These are phyloP conservation scores for Chenopodium formosanum DNA, from an alignment of 148 eudicot genomes.

Conservation along the genomic window DNA sequence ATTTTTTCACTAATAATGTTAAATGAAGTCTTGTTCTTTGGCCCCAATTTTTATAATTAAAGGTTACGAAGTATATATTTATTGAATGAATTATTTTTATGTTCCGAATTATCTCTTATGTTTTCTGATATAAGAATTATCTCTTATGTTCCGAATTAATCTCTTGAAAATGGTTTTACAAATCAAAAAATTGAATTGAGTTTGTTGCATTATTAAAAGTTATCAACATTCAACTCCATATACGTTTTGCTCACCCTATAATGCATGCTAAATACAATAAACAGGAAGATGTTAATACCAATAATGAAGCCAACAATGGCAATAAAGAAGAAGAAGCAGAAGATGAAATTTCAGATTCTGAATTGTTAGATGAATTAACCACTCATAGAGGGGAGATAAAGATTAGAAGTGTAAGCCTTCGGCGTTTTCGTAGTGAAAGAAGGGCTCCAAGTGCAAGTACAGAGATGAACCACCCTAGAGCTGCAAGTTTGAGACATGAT, in stretches of 20 bases:
- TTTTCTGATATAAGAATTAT: no score
- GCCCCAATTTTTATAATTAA: no score
- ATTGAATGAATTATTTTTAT: no score
- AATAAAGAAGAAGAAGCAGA: constrained; percentile 24
- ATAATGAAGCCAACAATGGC: neutral
- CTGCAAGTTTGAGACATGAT: constrained; percentile 23
- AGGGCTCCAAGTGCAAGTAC: constrained; percentile 1
- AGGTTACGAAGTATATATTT: no score
- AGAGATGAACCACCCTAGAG: constrained; percentile 10
- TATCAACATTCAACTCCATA: no score
- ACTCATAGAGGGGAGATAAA: constrained; percentile 56
- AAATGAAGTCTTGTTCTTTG: no score
- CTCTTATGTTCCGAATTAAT: no score
- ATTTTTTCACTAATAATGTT: no score
- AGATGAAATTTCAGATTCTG: constrained; percentile 29
- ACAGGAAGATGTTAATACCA: constrained; percentile 11
- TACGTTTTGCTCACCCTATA: neutral
- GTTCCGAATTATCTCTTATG: no score
- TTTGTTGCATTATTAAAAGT: no score
- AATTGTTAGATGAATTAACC: constrained; percentile 48
- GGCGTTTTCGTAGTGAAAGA: constrained; percentile 23
- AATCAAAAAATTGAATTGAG: no score
- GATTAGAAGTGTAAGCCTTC: constrained; percentile 31
- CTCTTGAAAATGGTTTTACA: no score
- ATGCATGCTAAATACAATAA: neutral